Conservation (phyloP, 306 rosid genomes). For the Cyclanthera cordifolia region DNA sequence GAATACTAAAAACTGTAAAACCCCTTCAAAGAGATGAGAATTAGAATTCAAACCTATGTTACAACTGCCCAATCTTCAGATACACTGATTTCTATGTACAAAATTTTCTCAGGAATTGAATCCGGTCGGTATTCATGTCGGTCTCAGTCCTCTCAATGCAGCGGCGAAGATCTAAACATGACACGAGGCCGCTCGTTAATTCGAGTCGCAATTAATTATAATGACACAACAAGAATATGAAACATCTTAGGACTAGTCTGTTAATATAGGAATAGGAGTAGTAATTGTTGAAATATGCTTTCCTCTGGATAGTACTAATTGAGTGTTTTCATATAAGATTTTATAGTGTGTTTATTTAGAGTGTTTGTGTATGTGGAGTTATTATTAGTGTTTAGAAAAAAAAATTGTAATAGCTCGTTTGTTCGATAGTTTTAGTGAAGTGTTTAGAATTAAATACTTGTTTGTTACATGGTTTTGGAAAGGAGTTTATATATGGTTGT, state of each 20-base stretch:
- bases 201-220: not conserved
- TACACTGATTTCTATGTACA: constrained; percentile 8
- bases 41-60: not conserved
- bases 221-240: not conserved
- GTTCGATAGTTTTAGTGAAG: too few relatives aligned
- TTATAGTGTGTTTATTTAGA: too few relatives aligned
- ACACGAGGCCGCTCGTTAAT: not conserved
- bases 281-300: not conserved
- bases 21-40: not conserved
- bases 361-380: too few relatives aligned
- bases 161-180: constrained; percentile 7
- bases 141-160: constrained; percentile 11
- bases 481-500: too few relatives aligned
- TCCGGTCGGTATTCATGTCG: not conserved
- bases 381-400: too few relatives aligned
- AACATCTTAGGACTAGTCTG: not conserved
- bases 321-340: not conserved
- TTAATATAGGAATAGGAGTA: not conserved
- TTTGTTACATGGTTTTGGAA: too few relatives aligned
- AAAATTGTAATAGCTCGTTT: too few relatives aligned
- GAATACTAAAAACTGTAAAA: not conserved
- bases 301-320: not conserved
- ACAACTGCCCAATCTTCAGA: not conserved
- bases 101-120: not conserved
- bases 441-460: too few relatives aligned